A percentile compares a stretch with the other conserved stretches of the same genome.
Evolutionary conservation across 1,139 yeast species (phyloP).

Genomic region (Candida dubliniensis): DNA sequence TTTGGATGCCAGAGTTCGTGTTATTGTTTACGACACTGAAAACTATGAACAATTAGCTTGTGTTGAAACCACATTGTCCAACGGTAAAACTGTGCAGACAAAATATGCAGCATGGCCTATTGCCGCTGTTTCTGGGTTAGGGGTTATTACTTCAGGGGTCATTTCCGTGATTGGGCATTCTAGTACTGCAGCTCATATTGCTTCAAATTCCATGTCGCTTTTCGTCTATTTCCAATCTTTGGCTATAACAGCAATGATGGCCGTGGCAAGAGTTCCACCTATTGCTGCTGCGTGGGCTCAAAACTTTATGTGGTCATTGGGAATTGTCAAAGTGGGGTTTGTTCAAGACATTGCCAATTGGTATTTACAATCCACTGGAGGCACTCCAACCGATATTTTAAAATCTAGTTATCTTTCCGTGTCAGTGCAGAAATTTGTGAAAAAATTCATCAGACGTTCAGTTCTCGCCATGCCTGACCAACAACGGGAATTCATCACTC

Average conservation of each 20-base stretch:
- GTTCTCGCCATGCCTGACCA: conserved; percentile 8
- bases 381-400: conserved; percentile 73
- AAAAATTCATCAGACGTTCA: conserved; percentile 18
- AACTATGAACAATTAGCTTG: conserved; percentile 66
- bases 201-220: conserved; percentile 89
- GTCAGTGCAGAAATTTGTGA: conserved; percentile 58
- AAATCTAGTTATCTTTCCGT: conserved; percentile 59
- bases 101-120: conserved; percentile 96
- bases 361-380: conserved; percentile 98
- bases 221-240: conserved; percentile 92
- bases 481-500: not conserved
- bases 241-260: conserved; percentile 95
- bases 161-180: conserved; percentile 88
- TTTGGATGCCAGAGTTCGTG: conserved; percentile 87
- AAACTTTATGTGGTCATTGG: conserved; percentile 95
- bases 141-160: conserved; percentile 82
- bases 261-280: conserved; percentile 89
- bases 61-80: conserved; percentile 82
- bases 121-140: conserved; percentile 87
- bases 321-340: conserved; percentile 75
- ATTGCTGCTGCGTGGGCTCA: conserved; percentile 99
- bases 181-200: conserved; percentile 93
- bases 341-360: conserved; percentile 87
- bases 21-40: conserved; percentile 48
- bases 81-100: conserved; percentile 94